Percentiles rank a stretch among this genome's conserved stretches.
Conservation (phyloP, 1,284 basidiomycete genomes). For the Cutaneotrichosporon daszewskae region DNA sequence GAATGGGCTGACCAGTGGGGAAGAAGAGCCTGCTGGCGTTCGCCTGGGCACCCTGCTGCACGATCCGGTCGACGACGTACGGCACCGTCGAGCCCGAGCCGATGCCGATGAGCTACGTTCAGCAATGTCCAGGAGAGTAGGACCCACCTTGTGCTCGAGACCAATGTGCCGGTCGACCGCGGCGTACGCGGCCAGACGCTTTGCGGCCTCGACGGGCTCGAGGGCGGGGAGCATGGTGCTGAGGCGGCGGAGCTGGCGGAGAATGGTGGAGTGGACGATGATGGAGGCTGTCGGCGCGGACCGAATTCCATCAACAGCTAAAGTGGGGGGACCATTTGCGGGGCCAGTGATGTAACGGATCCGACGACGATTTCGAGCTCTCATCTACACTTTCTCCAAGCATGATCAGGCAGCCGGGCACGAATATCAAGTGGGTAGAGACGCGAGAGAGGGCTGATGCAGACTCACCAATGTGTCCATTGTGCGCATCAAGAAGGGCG, state of each 20-base stretch:
- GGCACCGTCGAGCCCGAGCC: slow-evolving; percentile 95
- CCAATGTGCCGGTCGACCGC: slow-evolving; percentile 88
- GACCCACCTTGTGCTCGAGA: slow-evolving; percentile 70
- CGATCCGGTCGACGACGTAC: slow-evolving; percentile 92
- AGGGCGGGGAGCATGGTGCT: slow-evolving; percentile 10
- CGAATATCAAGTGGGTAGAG: slow-evolving; percentile 16
- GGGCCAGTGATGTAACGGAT: too few species aligned
- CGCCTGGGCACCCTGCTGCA: slow-evolving; percentile 68
- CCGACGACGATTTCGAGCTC: not conserved
- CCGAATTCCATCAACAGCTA: not conserved
- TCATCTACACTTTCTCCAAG: not conserved
- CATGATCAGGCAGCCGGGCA: slow-evolving; percentile 20
- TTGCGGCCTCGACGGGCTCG: slow-evolving; percentile 63
- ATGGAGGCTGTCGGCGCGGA: too few species aligned
- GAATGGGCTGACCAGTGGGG: slow-evolving; percentile 63
- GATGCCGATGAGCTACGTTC: slow-evolving; percentile 72
- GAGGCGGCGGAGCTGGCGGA: slow-evolving; percentile 2
- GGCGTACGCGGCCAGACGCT: slow-evolving; percentile 85
- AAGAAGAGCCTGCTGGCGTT: slow-evolving; percentile 83
- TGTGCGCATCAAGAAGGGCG: slow-evolving; percentile 90
- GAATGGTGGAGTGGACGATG: slow-evolving; percentile 11
- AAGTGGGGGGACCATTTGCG: not conserved
- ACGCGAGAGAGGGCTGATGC: not conserved
- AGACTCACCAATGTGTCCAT: slow-evolving; percentile 95
- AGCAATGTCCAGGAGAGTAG: not conserved